A percentile compares a stretch with the other conserved stretches of the same genome.
These are phyloP conservation scores for Mortierella antarctica DNA, from an alignment of 192 early-diverging fungal genomes.

Conservation along the genomic window DNA sequence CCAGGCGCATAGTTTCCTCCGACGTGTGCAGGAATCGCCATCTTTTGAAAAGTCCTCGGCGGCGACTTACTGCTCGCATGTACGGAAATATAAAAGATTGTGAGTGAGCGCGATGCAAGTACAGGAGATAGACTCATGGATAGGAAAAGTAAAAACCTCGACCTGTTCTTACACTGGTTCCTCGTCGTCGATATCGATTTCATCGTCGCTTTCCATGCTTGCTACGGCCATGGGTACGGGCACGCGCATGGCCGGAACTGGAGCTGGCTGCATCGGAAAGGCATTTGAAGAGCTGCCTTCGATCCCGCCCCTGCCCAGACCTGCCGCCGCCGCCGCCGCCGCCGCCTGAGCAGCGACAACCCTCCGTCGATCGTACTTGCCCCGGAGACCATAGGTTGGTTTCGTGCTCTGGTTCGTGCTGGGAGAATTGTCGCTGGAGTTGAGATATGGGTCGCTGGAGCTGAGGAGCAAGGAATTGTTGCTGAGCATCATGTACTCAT, in stretches of 20 bases:
- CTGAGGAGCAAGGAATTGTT: constrained; percentile 18
- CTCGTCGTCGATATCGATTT: constrained; percentile 72
- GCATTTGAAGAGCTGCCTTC: constrained; percentile 21
- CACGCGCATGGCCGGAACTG: constrained; percentile 30
- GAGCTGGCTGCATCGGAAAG: constrained; percentile 34
- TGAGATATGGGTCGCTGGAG: constrained; percentile 9
- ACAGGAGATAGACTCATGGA: background rate
- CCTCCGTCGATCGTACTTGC: constrained; percentile 53
- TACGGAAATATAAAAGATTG: constrained; percentile 4
- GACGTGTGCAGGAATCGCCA: constrained; percentile 36
- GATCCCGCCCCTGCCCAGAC: constrained; percentile 50
- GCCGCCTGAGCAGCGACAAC: constrained; percentile 60
- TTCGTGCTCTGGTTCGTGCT: constrained; percentile 10
- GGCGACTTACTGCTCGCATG: constrained; percentile 38
- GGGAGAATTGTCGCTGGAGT: background rate
- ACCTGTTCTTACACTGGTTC: constrained; percentile 54
- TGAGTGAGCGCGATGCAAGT: background rate
- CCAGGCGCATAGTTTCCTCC: constrained; percentile 56
- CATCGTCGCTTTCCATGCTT: constrained; percentile 69
- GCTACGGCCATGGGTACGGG: constrained; percentile 32
- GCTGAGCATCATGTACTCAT: constrained; percentile 43
- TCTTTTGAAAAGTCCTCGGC: constrained; percentile 48
- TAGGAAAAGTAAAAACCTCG: background rate
- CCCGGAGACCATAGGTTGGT: constrained; percentile 17
- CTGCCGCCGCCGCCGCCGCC: constrained; percentile 57